Percentiles rank a stretch among this genome's conserved stretches.
Conservation (phyloP, 192 early-diverging fungal genomes). For the Dimargaris verticillata region DNA sequence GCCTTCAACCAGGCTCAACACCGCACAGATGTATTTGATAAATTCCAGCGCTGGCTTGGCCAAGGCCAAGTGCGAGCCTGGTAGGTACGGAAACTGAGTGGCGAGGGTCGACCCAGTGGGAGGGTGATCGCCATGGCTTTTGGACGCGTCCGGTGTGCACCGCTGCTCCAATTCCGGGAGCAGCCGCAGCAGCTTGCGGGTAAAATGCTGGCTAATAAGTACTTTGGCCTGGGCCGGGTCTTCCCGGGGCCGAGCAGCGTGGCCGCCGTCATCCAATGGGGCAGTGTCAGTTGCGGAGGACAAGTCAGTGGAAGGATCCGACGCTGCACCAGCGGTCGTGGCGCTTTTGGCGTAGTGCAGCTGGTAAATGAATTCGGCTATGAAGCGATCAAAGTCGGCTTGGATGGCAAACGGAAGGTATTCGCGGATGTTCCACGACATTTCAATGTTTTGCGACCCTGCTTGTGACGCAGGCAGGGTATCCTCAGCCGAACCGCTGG, state of each 20-base stretch:
- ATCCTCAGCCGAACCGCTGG: neutral
- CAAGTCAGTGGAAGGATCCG: neutral
- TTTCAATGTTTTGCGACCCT: constrained; percentile 23
- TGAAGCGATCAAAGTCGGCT: constrained; percentile 42
- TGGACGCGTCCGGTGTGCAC: constrained; percentile 12
- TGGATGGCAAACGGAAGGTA: constrained; percentile 68
- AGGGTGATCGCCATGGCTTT: neutral
- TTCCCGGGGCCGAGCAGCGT: neutral
- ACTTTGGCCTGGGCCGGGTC: constrained; percentile 23
- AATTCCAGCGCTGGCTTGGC: constrained; percentile 70
- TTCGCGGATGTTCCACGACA: constrained; percentile 84
- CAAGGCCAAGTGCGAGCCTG: constrained; percentile 49
- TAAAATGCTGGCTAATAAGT: constrained; percentile 36
- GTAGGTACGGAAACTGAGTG: constrained; percentile 45
- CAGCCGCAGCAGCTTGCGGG: constrained; percentile 42
- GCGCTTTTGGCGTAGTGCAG: constrained; percentile 30
- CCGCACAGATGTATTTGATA: constrained; percentile 55
- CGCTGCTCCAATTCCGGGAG: constrained; percentile 41
- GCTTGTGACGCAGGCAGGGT: neutral
- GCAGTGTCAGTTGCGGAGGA: constrained; percentile 4
- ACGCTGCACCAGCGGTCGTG: constrained; percentile 15
- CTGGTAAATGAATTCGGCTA: constrained; percentile 58
- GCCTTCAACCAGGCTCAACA: constrained; percentile 56
- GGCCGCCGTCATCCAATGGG: constrained; percentile 8
- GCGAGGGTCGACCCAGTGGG: constrained; percentile 14